A percentile compares a stretch with the other conserved stretches of the same genome.
Conservation (phyloP, 345 rosid species). For the Citrus australasica region DNA sequence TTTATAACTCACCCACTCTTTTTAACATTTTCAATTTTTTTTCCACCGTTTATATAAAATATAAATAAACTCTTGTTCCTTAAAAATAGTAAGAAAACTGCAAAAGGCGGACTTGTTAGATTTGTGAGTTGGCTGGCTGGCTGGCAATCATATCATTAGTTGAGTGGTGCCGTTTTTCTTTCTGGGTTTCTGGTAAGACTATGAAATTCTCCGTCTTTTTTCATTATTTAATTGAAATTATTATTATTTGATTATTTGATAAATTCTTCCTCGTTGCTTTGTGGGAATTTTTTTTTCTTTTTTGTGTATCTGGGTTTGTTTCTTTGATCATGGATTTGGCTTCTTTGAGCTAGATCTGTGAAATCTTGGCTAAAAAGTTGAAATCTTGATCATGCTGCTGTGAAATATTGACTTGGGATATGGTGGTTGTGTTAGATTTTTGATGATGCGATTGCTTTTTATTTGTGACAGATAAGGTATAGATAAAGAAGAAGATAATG, state of each 20-base stretch:
- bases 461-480: constrained; percentile 16
- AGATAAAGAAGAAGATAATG: constrained; percentile 23
- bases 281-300: neutral
- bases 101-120: neutral
- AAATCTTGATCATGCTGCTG: neutral
- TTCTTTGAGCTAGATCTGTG: neutral
- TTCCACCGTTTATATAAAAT: neutral
- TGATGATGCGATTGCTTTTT: neutral
- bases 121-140: neutral
- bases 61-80: neutral
- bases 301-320: neutral
- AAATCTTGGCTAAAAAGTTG: neutral
- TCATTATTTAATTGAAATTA: neutral
- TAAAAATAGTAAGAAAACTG: neutral
- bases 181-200: neutral
- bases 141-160: neutral
- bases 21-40: too few species aligned
- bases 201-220: neutral
- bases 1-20: neutral
- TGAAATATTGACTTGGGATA: neutral
- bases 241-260: neutral
- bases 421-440: neutral
- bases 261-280: neutral
- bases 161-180: neutral
- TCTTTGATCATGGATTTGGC: neutral